Percentiles rank a stretch among this genome's conserved stretches.
phyloP scores from a whole-genome alignment of 352 stramenopile species.

The Saprolegnia diclina region DNA sequence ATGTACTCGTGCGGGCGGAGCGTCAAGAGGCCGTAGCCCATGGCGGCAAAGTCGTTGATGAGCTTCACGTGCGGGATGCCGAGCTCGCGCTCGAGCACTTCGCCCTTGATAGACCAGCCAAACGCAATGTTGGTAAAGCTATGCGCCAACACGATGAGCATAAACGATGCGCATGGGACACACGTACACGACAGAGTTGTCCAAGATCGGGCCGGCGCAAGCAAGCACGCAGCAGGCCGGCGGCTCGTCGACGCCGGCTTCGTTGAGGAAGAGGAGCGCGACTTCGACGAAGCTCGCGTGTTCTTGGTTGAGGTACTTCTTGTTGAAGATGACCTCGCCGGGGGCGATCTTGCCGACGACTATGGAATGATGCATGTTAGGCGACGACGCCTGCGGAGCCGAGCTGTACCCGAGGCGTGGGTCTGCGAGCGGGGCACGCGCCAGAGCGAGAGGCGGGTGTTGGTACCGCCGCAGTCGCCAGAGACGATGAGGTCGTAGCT shows the following conservation, averaged over 20 bases:
- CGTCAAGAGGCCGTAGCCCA: conserved; percentile 95
- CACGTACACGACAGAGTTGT: conserved; percentile 70
- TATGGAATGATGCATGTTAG: conserved; percentile 9
- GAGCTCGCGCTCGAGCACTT: conserved; percentile 65
- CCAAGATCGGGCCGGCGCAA: conserved; percentile 74
- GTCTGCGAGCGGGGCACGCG: conserved; percentile 56
- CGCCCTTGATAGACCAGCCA: conserved; percentile 85
- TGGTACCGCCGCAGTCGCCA: conserved; percentile 96
- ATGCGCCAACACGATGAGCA: conserved; percentile 30
- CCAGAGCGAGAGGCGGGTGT: conserved; percentile 91
- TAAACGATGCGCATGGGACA: not conserved
- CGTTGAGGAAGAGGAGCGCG: conserved; percentile 90
- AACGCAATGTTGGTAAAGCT: conserved; percentile 92
- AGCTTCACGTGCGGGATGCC: conserved; percentile 86
- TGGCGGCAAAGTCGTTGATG: conserved; percentile 97
- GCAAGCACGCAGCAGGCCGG: conserved; percentile 65
- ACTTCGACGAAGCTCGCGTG: conserved; percentile 82
- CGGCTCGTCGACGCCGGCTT: conserved; percentile 73
- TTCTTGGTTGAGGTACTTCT: conserved; percentile 84
- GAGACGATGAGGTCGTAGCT: conserved; percentile 68
- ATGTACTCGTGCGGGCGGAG: conserved; percentile 91
- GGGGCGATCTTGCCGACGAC: conserved; percentile 56
- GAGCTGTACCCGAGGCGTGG: conserved; percentile 48
- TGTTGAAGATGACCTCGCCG: conserved; percentile 76
- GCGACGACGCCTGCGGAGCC: conserved; percentile 26